These are phyloP conservation scores for Rubia tinctorum DNA, from an alignment of 305 asterid species.

Conservation along the genomic window DNA sequence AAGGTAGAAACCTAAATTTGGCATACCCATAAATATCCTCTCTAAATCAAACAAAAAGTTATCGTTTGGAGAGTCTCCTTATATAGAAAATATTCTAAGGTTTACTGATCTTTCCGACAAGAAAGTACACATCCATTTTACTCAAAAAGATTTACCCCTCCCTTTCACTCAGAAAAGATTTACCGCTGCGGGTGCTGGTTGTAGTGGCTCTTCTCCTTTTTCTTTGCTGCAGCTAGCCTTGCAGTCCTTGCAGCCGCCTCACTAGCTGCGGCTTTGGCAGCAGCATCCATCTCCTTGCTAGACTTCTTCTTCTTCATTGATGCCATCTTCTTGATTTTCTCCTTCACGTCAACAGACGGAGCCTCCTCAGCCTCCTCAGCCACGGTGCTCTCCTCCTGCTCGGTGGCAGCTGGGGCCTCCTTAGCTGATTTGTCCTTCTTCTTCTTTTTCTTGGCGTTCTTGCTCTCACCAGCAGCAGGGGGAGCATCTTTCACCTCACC, in stretches of 20 bases:
- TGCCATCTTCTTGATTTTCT: constrained; percentile 66
- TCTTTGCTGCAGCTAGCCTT: constrained; percentile 81
- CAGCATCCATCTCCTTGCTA: constrained; percentile 63
- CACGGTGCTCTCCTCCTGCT: constrained; percentile 29
- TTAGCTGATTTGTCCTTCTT: constrained; percentile 74
- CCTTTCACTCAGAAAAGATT: constrained; percentile 3
- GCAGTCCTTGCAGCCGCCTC: constrained; percentile 96
- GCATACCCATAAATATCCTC: neutral
- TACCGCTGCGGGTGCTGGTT: constrained; percentile 86
- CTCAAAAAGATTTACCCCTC: constrained; percentile 10
- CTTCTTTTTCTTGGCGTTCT: constrained; percentile 86
- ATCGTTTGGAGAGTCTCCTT: constrained; percentile 12
- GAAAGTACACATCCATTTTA: constrained; percentile 15
- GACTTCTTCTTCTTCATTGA: constrained; percentile 81
- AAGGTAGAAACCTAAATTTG: neutral
- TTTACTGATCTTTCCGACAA: constrained; percentile 17
- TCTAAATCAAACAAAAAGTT: constrained; percentile 13
- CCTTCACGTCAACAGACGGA: constrained; percentile 65
- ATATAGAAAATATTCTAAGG: constrained; percentile 10
- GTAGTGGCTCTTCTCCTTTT: constrained; percentile 92
- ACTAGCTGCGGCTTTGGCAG: constrained; percentile 77
- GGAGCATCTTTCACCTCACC: constrained; percentile 43
- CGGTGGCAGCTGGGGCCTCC: constrained; percentile 43
- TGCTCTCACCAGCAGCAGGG: constrained; percentile 52
- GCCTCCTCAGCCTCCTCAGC: constrained; percentile 48